Conservation (phyloP, 768 basidiomycete species). For the Tubosaeta sp. region DNA sequence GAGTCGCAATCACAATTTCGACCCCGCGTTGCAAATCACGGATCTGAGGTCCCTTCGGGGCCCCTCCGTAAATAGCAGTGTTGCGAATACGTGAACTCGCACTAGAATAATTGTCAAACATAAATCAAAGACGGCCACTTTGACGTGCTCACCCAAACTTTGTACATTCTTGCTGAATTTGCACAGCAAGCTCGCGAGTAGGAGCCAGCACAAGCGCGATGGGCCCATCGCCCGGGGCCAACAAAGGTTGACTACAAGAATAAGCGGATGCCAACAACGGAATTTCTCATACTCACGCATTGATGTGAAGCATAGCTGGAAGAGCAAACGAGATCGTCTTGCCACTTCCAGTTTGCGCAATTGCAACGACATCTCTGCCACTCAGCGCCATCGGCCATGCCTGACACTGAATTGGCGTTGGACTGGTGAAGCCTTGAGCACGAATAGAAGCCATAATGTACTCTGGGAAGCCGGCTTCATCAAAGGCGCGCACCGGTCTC, state of each 20-base stretch:
- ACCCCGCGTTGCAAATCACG: constrained; percentile 96
- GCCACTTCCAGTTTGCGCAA: constrained; percentile 97
- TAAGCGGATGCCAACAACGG: background rate
- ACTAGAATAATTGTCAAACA: constrained; percentile 33
- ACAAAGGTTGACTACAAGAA: constrained; percentile 73
- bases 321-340: constrained; percentile 99
- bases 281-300: constrained; percentile 63
- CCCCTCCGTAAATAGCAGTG: constrained; percentile 98
- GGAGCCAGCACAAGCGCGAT: constrained; percentile 96
- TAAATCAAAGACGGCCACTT: background rate
- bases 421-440: constrained; percentile 86
- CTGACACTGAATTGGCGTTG: constrained; percentile 97
- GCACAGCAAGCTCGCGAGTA: constrained; percentile 96
- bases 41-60: constrained; percentile 97
- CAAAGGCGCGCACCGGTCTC: constrained; percentile 85
- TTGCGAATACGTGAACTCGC: constrained; percentile 94
- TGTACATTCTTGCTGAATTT: constrained; percentile 97
- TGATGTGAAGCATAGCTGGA: constrained; percentile 99
- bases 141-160: constrained; percentile 79
- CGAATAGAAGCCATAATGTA: constrained; percentile 92
- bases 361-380: constrained; percentile 91
- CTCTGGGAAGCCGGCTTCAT: constrained; percentile 94
- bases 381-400: constrained; percentile 99
- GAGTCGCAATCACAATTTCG: constrained; percentile 99
- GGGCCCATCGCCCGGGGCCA: constrained; percentile 92